Conservation (phyloP, 1,139 yeast species). For the Yamadazyma sp. region DNA sequence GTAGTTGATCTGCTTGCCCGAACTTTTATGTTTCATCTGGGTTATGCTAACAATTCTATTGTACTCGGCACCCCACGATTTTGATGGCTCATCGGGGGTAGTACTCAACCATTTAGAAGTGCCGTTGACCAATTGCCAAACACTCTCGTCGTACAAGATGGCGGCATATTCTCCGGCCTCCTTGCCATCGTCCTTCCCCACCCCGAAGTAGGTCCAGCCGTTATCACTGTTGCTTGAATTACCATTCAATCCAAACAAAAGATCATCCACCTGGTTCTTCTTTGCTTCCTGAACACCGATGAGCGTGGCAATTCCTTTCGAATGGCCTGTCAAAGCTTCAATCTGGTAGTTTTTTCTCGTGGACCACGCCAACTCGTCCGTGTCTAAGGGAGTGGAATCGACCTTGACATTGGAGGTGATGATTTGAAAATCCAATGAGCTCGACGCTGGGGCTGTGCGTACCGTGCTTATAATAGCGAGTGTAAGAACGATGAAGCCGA, state of each 20-base stretch:
- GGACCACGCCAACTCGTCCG: constrained; percentile 26
- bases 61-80: constrained; percentile 43
- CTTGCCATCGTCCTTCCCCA: constrained; percentile 49
- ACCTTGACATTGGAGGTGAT: constrained; percentile 27
- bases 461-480: too few species aligned
- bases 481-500: too few species aligned
- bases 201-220: constrained; percentile 42
- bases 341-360: constrained; percentile 22
- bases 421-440: constrained; percentile 12
- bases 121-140: constrained; percentile 31
- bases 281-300: constrained; percentile 32
- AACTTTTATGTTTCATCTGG: constrained; percentile 23
- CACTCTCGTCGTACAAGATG: constrained; percentile 32
- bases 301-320: constrained; percentile 20
- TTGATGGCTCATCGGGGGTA: constrained; percentile 43
- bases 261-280: constrained; percentile 28
- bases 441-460: too few species aligned
- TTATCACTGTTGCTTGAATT: constrained; percentile 5
- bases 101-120: constrained; percentile 46
- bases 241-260: constrained; percentile 21
- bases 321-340: constrained; percentile 12
- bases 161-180: constrained; percentile 48
- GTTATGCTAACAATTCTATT: constrained; percentile 44
- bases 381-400: constrained; percentile 11
- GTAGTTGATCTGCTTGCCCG: constrained; percentile 27